Conservation (phyloP, 2,329 filamentous ascomycete genomes). For the Dryadomyces quercus-mongolicae region DNA sequence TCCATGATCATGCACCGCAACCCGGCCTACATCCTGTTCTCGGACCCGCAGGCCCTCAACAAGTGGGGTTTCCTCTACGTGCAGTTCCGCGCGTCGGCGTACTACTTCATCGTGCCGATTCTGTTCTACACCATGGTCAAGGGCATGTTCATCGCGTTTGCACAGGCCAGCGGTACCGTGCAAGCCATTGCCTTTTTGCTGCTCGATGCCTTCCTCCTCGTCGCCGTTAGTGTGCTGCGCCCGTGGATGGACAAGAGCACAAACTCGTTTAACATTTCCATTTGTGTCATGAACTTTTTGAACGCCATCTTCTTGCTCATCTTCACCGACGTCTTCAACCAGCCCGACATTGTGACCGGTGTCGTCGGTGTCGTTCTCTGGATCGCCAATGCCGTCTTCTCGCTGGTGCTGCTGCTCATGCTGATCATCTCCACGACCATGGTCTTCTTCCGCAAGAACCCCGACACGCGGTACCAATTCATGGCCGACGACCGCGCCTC, state of each 20-base stretch:
- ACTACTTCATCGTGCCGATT: conserved; percentile 74
- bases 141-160: conserved; percentile 70
- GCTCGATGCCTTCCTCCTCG: conserved; percentile 60
- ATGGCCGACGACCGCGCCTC: conserved; percentile 83
- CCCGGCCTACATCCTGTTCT: conserved; percentile 82
- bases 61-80: conserved; percentile 91
- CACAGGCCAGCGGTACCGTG: conserved; percentile 50
- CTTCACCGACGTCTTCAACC: conserved; percentile 71
- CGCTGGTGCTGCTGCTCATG: conserved; percentile 63
- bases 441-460: conserved; percentile 72
- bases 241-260: conserved; percentile 97
- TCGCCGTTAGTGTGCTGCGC: conserved; percentile 59
- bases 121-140: conserved; percentile 65
- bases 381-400: conserved; percentile 67
- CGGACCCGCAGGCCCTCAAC: conserved; percentile 71
- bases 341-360: conserved; percentile 65
- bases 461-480: conserved; percentile 75
- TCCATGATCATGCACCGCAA: conserved; percentile 82
- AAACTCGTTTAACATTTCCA: conserved; percentile 81
- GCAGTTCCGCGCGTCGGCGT: conserved; percentile 76
- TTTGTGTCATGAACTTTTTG: conserved; percentile 69
- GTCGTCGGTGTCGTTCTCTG: conserved; percentile 78
- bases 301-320: conserved; percentile 71
- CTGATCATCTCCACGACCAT: conserved; percentile 54
- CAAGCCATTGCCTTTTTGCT: conserved; percentile 68